Evolutionary conservation across 768 basidiomycete genomes (phyloP).

Genomic region (Boletus speciosus): DNA sequence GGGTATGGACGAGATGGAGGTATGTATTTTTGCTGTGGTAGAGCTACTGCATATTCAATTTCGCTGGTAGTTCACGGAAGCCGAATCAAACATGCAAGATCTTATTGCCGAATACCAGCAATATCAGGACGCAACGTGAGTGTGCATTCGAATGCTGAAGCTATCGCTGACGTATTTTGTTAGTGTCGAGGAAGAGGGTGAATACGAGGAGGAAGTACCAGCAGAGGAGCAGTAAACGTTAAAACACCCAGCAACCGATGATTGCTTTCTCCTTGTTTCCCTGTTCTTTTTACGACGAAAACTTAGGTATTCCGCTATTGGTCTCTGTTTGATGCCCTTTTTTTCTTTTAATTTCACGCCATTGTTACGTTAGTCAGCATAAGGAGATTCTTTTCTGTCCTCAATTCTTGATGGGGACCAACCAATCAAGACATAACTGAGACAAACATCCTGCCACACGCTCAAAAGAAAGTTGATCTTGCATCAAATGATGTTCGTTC

Average conservation of each 20-base stretch:
- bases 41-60: not conserved
- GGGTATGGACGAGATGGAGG: constrained; percentile 99
- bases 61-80: constrained; percentile 78
- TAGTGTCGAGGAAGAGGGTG: constrained; percentile 83
- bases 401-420: too few relatives aligned
- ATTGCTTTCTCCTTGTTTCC: constrained; percentile 15
- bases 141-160: constrained; percentile 15
- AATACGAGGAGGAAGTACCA: constrained; percentile 78
- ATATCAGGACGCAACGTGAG: constrained; percentile 91
- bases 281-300: constrained; percentile 30
- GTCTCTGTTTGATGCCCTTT: constrained; percentile 30
- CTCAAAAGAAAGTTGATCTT: too few relatives aligned
- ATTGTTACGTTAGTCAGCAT: constrained; percentile 31
- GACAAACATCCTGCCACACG: constrained; percentile 3
- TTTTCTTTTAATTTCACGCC: constrained; percentile 29
- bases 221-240: constrained; percentile 48
- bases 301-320: constrained; percentile 36
- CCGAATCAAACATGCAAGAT: constrained; percentile 99
- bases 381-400: constrained; percentile 8
- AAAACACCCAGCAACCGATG: constrained; percentile 22
- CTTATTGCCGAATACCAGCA: constrained; percentile 97
- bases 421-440: constrained; percentile 2
- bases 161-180: constrained; percentile 10
- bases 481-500: not conserved
- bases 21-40: constrained; percentile 23